Conservation (phyloP, 78 protist species). For the Protostelium mycophagum region DNA sequence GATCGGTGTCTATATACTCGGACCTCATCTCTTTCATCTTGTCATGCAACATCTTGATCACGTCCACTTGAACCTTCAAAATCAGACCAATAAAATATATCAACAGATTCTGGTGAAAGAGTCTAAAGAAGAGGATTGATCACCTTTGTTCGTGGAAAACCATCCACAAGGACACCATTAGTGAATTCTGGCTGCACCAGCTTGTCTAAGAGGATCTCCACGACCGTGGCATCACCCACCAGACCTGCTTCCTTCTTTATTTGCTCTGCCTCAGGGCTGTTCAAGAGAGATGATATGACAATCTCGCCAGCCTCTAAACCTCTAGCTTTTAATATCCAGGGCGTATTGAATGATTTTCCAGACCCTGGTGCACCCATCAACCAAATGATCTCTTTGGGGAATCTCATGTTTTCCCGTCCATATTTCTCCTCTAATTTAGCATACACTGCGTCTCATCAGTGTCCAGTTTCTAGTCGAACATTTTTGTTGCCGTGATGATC, state of each 20-base stretch:
- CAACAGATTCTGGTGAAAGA: too few species aligned
- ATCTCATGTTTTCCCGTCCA: constrained; percentile 37
- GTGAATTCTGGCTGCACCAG: constrained; percentile 37
- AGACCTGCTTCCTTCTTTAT: constrained; percentile 43
- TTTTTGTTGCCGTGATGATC: too few species aligned
- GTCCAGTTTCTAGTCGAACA: too few species aligned
- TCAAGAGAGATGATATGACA: constrained; percentile 42
- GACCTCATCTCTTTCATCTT: constrained; percentile 48
- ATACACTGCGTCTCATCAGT: too few species aligned
- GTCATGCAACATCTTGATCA: constrained; percentile 48
- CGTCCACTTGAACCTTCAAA: constrained; percentile 52
- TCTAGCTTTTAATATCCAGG: constrained; percentile 38
- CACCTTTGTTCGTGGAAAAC: constrained; percentile 69
- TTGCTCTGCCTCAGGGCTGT: constrained; percentile 8
- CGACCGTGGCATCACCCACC: constrained; percentile 54
- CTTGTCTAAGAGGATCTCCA: constrained; percentile 27
- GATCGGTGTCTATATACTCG: constrained; percentile 25
- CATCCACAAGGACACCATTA: constrained; percentile 67
- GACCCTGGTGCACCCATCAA: constrained; percentile 74
- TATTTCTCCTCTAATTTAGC: constrained; percentile 28
- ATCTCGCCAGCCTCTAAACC: constrained; percentile 60
- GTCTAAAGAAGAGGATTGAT: too few species aligned
- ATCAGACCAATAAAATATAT: too few species aligned
- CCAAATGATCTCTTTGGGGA: constrained; percentile 72
- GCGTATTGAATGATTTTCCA: constrained; percentile 70